phyloP scores from a whole-genome alignment of 1,139 yeast species.

The Nakaseomyces kungkrabaensis region DNA sequence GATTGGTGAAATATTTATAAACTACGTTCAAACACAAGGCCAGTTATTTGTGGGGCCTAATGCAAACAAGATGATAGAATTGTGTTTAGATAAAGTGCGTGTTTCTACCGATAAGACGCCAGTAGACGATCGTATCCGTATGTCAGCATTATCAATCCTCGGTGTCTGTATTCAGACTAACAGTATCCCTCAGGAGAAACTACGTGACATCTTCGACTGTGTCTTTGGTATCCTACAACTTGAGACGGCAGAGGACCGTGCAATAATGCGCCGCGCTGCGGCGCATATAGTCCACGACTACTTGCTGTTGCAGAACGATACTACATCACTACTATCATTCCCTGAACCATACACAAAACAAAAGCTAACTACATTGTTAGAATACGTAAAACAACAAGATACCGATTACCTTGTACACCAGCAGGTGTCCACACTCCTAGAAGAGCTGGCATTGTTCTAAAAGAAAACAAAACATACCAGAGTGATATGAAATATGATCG shows the following conservation, averaged over 20 bases:
- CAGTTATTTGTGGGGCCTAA: slow-evolving; percentile 38
- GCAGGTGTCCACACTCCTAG: slow-evolving; percentile 30
- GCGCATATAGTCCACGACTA: slow-evolving; percentile 60
- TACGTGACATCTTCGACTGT: slow-evolving; percentile 60
- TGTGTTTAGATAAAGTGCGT: slow-evolving; percentile 24
- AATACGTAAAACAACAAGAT: slow-evolving; percentile 41
- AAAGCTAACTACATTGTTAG: slow-evolving; percentile 35
- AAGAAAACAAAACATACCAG: neutral
- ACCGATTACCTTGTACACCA: slow-evolving; percentile 50
- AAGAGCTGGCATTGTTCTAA: slow-evolving; percentile 1
- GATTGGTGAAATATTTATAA: slow-evolving; percentile 69
- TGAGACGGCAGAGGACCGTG: slow-evolving; percentile 34
- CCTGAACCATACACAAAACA: slow-evolving; percentile 38
- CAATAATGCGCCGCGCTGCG: slow-evolving; percentile 63
- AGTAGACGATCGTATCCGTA: slow-evolving; percentile 53
- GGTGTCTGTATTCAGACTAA: slow-evolving; percentile 57
- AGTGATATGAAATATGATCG: no score
- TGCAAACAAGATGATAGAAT: slow-evolving; percentile 31
- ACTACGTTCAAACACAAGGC: slow-evolving; percentile 44
- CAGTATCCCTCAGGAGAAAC: slow-evolving; percentile 36
- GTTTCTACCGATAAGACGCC: slow-evolving; percentile 11
- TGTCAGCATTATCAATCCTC: slow-evolving; percentile 78
- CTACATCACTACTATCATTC: slow-evolving; percentile 29
- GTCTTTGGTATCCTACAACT: slow-evolving; percentile 60
- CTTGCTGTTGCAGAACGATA: slow-evolving; percentile 32